Evolutionary conservation across 1,284 basidiomycete species (phyloP), one percentile per base, ranked within the genome.

Genomic region (Phaffia rhodozyma): DNA sequence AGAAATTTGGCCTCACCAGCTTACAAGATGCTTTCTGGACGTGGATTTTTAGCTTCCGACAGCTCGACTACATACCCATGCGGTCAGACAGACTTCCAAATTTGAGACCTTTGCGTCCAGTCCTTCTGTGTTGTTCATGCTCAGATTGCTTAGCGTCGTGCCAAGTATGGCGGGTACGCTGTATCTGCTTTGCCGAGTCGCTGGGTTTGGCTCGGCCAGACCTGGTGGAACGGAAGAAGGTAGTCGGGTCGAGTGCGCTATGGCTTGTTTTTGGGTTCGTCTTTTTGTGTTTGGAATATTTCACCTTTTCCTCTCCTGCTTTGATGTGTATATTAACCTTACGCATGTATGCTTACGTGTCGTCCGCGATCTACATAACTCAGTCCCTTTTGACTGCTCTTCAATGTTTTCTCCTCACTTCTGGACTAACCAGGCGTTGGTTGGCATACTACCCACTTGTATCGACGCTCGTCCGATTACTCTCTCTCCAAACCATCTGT

Each of bases 401-500:
- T 54, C 76, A 75, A 62, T 78, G 76, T 63, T 77, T 76, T 68
- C 68, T 68, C 34, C 71, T 78, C 47, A 76, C 77, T 0, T 76
- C 76, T 1, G 76, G 75, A 47, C 69, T 78, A 3, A 75, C 75
- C 5, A 72, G 75, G 60, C 74, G 77, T 59, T 78, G 77, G 77
- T 69, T 76, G 34, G 69, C 73, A 6, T 76, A 77, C 70, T 78
- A 78, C 67, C 72, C 75, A 20, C 70, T 76, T 20, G 72, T 72
- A 18, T 75, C 76, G 4, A 77, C 75, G 0, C 68, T 77, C 27
- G 74, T 75, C 55, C 75, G 77, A 7, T 71, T 77, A 1, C 68
- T 77, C 29, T 77, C 76, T 0, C 73, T 78, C 16, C 77, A 78
- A 69, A 75, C 75, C 52, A 73, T 78, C 59, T 78, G 77, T 68